Percentiles rank a stretch among this genome's conserved stretches.
These are phyloP conservation scores for Puccinia coronata DNA, from an alignment of 1,284 basidiomycete species.

Conservation along the genomic window DNA sequence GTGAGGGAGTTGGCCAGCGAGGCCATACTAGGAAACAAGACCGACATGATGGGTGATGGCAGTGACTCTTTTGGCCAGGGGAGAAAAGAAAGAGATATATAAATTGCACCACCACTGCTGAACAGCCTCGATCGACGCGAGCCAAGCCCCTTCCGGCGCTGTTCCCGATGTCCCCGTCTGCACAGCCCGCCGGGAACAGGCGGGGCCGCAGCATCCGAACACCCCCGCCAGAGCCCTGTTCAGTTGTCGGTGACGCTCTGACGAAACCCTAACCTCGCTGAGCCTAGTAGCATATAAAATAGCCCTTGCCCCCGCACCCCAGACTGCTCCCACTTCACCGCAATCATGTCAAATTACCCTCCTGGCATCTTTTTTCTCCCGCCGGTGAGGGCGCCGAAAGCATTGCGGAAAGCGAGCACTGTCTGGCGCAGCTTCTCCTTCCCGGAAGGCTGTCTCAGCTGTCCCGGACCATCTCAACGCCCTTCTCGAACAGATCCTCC, in stretches of 20 bases:
- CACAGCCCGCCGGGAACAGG: background rate
- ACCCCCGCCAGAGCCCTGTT: background rate
- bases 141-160: background rate
- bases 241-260: background rate
- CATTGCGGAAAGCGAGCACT: slow-evolving; percentile 41
- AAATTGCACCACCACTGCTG: too few species aligned
- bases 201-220: background rate
- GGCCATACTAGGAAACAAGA: slow-evolving; percentile 46
- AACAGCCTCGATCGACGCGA: background rate
- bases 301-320: background rate
- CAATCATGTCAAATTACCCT: slow-evolving; percentile 51
- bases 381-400: slow-evolving; percentile 48
- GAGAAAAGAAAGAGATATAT: too few species aligned
- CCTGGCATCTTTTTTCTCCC: background rate
- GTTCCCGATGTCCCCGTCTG: background rate
- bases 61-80: too few species aligned
- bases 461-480: slow-evolving; percentile 44
- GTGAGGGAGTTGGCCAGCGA: slow-evolving; percentile 51
- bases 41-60: slow-evolving; percentile 34
- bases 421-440: background rate
- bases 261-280: slow-evolving; percentile 5
- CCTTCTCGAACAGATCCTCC: slow-evolving; percentile 14
- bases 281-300: background rate
- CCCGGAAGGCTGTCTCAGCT: background rate
- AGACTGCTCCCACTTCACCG: background rate